Base-by-base conservation (phyloP, 345 rosid genomes). In the Iberis pinnata region DNA sequence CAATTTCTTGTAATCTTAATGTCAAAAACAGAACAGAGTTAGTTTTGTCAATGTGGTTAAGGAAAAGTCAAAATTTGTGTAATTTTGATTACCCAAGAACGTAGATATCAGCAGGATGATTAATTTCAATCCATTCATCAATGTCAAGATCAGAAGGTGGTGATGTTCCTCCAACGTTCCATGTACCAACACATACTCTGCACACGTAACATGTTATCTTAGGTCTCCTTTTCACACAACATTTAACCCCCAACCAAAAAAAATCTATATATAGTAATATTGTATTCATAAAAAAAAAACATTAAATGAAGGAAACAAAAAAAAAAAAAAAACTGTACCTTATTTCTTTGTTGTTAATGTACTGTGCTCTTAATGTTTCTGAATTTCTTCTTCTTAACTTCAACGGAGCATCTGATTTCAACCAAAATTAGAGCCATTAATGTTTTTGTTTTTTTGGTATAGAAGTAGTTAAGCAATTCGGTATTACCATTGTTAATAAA, bases 161-260 rank as follows among this genome's bases (percentile, higher is more conserved):
- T 57, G 81, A 64, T 61, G 64, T 78, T 51, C 95, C 96, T 65
- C 83, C 98, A 42, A 82, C 98, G 70, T 90, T 90, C 98, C 98
- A 90, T 14, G 98, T 90, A 45, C 87, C 87, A 60, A 74, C 84
- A 17, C 79, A 61, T 58, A 89, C 68, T 71, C 98, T 89, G 57
- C 40, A 11, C 32, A 56, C 14, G 26, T 29, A 11, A 40, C 37
- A n/a, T 44, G 29, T 26, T 26, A 26, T 26, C n/a, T n/a, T n/a
- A n/a, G n/a, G 29, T 26, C 29, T 26, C 29, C 4, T 26, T 26
- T 26, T 26, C 29, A 26, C 29, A 26, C 29, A 26, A 26, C 29
- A 26, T n/a, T n/a, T n/a, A n/a, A n/a, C n/a, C n/a, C n/a, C n/a
- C n/a, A n/a, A n/a, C n/a, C n/a, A n/a, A n/a, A n/a, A n/a, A n/a